Conservation (phyloP, 1,284 basidiomycete species). For the Leccinum solheimii region DNA sequence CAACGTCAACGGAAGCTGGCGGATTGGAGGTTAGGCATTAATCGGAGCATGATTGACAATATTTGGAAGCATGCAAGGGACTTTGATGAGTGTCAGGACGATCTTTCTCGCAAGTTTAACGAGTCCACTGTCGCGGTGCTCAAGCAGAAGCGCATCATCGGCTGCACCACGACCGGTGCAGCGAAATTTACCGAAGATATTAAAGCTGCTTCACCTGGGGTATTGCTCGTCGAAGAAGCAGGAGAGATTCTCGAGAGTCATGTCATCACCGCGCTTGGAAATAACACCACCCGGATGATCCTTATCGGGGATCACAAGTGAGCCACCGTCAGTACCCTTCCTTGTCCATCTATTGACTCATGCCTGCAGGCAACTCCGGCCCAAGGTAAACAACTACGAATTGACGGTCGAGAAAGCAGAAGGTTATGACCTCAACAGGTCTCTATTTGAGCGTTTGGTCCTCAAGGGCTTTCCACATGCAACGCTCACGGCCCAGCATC, state of each 20-base stretch:
- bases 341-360: neutral
- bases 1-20: slow-evolving; percentile 35
- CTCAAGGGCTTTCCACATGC: slow-evolving; percentile 58
- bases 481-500: slow-evolving; percentile 56
- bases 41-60: slow-evolving; percentile 37
- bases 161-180: slow-evolving; percentile 66
- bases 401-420: slow-evolving; percentile 66
- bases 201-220: slow-evolving; percentile 44
- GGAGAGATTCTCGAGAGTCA: slow-evolving; percentile 71
- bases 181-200: slow-evolving; percentile 56
- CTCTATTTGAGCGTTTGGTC: slow-evolving; percentile 66
- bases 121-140: slow-evolving; percentile 41
- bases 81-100: slow-evolving; percentile 44
- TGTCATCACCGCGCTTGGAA: slow-evolving; percentile 54
- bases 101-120: slow-evolving; percentile 39
- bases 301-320: slow-evolving; percentile 73
- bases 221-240: slow-evolving; percentile 67
- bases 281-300: slow-evolving; percentile 50
- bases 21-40: slow-evolving; percentile 44
- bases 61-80: slow-evolving; percentile 37
- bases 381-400: slow-evolving; percentile 62
- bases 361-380: slow-evolving; percentile 57
- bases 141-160: slow-evolving; percentile 52
- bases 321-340: slow-evolving; percentile 18
- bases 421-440: slow-evolving; percentile 61